A percentile compares a stretch with the other conserved stretches of the same genome.
These are phyloP conservation scores for Stylonectria norvegica DNA, from an alignment of 2,329 filamentous ascomycete genomes.

Conservation along the genomic window DNA sequence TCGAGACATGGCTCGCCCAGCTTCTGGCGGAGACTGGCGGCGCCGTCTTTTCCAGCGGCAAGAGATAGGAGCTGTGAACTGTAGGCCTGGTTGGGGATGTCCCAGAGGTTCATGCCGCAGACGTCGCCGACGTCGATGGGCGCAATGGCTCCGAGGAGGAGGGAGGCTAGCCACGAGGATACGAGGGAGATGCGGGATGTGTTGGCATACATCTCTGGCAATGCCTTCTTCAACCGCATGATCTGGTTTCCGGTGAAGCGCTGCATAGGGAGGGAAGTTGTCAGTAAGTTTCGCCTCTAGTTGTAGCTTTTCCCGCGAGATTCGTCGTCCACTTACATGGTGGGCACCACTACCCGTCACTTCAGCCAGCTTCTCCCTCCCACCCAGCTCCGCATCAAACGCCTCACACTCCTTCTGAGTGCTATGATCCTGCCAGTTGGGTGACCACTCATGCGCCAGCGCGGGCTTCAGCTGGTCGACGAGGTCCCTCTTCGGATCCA, in stretches of 20 bases:
- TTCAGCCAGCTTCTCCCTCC: constrained; percentile 65
- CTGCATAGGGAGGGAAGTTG: no score
- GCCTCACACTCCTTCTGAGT: constrained; percentile 88
- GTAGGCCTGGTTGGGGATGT: constrained; percentile 73
- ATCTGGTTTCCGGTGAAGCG: constrained; percentile 98
- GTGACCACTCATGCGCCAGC: constrained; percentile 81
- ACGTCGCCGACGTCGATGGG: constrained; percentile 93
- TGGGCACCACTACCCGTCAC: constrained; percentile 90
- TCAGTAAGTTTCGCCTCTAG: no score
- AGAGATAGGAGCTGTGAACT: constrained; percentile 72
- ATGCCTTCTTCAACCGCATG: constrained; percentile 75
- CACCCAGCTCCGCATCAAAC: constrained; percentile 73
- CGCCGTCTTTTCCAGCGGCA: constrained; percentile 64
- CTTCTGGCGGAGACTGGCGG: constrained; percentile 65
- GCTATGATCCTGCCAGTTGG: constrained; percentile 98
- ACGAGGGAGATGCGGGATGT: constrained; percentile 88
- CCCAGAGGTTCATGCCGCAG: constrained; percentile 96
- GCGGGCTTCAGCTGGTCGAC: constrained; percentile 69
- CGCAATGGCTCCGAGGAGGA: constrained; percentile 81
- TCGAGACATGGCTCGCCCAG: constrained; percentile 77
- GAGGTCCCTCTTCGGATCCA: constrained; percentile 61
- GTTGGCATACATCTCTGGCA: constrained; percentile 75
- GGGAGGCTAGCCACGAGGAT: constrained; percentile 88
- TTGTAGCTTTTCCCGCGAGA: no score
- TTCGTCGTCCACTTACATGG: constrained; percentile 59